phyloP scores from a whole-genome alignment of 139 green algal species.

The Monoraphidium neglectum region DNA sequence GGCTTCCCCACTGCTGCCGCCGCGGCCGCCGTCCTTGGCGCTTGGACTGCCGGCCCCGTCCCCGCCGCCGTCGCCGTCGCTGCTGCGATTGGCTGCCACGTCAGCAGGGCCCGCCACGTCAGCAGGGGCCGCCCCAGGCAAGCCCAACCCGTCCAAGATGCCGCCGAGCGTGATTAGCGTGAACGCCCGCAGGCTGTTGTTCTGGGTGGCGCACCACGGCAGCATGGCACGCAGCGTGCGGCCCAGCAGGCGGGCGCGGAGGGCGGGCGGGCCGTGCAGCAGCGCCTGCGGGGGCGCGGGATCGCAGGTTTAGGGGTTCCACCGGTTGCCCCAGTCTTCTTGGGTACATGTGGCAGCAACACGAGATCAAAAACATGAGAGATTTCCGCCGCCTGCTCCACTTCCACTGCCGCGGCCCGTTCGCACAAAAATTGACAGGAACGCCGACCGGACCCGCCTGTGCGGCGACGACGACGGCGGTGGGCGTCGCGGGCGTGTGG shows the following conservation, averaged over 20 bases:
- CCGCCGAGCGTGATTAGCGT: conserved; percentile 45
- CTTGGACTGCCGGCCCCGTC: not conserved
- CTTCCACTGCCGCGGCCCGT: too few relatives aligned
- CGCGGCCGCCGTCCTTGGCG: not conserved
- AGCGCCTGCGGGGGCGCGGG: not conserved
- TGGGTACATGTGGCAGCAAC: too few relatives aligned
- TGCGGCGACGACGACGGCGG: conserved; percentile 50
- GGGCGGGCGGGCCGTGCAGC: not conserved
- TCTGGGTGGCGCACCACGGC: conserved; percentile 53
- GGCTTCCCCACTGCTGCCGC: not conserved
- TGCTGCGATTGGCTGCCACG: not conserved
- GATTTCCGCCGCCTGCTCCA: too few relatives aligned
- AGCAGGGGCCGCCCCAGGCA: too few relatives aligned
- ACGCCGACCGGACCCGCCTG: too few relatives aligned
- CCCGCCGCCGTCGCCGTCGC: not conserved
- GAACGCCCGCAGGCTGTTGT: conserved; percentile 48
- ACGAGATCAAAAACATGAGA: not conserved
- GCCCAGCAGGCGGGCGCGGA: not conserved
- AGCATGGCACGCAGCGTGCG: conserved; percentile 18
- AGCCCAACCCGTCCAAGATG: conserved; percentile 20
- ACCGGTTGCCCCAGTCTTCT: too few relatives aligned
- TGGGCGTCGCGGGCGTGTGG: conserved; percentile 45
- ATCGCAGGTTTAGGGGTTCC: not conserved
- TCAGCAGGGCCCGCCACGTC: too few relatives aligned
- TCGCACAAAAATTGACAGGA: too few relatives aligned